phyloP scores from a whole-genome alignment of 169 alveolate species.

The Plasmodium vivax region DNA sequence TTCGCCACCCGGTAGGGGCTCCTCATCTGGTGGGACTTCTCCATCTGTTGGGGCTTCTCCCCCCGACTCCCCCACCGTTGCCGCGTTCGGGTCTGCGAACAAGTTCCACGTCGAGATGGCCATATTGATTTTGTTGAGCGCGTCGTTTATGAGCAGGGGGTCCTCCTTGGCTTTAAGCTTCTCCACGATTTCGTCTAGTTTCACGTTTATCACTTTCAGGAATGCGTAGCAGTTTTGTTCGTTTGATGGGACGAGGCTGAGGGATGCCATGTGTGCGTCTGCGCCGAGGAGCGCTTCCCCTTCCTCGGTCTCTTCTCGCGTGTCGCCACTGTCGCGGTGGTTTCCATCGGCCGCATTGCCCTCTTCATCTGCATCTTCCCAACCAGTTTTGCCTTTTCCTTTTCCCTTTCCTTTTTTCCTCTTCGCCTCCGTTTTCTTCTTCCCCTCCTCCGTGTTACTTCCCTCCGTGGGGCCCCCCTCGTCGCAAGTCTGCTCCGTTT shows the following conservation, averaged over 20 bases:
- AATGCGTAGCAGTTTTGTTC: neutral
- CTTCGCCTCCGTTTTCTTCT: neutral
- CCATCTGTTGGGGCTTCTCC: neutral
- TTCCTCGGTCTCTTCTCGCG: neutral
- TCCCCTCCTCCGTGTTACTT: neutral
- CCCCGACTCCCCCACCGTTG: neutral
- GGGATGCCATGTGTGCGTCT: neutral
- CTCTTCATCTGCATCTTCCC: neutral
- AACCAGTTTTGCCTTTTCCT: neutral
- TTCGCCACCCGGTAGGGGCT: neutral
- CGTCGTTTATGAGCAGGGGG: conserved; percentile 16
- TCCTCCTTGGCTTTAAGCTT: conserved; percentile 31
- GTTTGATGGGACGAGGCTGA: neutral
- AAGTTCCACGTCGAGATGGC: conserved; percentile 61
- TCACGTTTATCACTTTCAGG: neutral
- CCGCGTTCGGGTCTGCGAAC: neutral
- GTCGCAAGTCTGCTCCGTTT: neutral
- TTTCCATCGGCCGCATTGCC: neutral
- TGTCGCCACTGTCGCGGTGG: neutral
- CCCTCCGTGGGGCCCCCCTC: neutral
- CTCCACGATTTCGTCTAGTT: conserved; percentile 29
- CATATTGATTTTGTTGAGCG: conserved; percentile 33
- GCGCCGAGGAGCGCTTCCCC: neutral
- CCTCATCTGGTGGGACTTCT: neutral
- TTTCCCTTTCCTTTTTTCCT: neutral